Conservation (phyloP, 805 yeast species). For the Danielia oregonensis region DNA sequence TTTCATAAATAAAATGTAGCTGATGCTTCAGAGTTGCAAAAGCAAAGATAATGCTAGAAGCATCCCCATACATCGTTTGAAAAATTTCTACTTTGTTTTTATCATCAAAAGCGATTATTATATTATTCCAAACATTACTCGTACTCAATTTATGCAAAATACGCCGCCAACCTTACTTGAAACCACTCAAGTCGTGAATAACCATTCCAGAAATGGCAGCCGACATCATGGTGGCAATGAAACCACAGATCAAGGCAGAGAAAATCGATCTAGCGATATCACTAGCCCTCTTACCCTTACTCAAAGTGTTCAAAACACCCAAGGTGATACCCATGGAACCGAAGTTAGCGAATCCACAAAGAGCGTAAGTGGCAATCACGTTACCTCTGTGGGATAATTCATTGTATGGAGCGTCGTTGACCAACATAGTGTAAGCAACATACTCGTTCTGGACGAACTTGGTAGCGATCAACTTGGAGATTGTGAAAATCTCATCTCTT, state of each 20-base stretch:
- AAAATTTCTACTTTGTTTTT: too few relatives aligned
- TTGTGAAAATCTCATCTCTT: slow-evolving; percentile 43
- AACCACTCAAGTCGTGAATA: slow-evolving; percentile 42
- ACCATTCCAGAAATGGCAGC: slow-evolving; percentile 66
- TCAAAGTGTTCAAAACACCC: slow-evolving; percentile 56
- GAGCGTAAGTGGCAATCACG: slow-evolving; percentile 56
- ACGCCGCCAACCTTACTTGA: too few relatives aligned
- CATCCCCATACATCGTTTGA: too few relatives aligned
- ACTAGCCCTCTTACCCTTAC: slow-evolving; percentile 45
- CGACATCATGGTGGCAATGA: slow-evolving; percentile 49
- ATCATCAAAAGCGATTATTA: too few relatives aligned
- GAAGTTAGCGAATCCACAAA: slow-evolving; percentile 61
- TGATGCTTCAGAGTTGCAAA: too few relatives aligned
- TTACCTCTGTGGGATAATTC: slow-evolving; percentile 48
- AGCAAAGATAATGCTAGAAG: too few relatives aligned
- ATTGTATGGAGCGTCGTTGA: slow-evolving; percentile 40
- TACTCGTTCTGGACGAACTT: slow-evolving; percentile 62
- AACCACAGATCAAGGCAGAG: slow-evolving; percentile 51
- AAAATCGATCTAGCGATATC: slow-evolving; percentile 45
- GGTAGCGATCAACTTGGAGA: slow-evolving; percentile 50
- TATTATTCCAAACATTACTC: too few relatives aligned
- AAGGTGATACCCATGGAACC: slow-evolving; percentile 60
- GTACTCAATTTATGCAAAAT: too few relatives aligned
- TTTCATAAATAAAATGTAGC: too few relatives aligned
- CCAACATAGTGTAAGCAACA: slow-evolving; percentile 47